Evolutionary conservation across 345 rosid genomes (phyloP), one percentile per base, ranked within the genome.

Genomic region (Eucalyptus shirleyi): DNA sequence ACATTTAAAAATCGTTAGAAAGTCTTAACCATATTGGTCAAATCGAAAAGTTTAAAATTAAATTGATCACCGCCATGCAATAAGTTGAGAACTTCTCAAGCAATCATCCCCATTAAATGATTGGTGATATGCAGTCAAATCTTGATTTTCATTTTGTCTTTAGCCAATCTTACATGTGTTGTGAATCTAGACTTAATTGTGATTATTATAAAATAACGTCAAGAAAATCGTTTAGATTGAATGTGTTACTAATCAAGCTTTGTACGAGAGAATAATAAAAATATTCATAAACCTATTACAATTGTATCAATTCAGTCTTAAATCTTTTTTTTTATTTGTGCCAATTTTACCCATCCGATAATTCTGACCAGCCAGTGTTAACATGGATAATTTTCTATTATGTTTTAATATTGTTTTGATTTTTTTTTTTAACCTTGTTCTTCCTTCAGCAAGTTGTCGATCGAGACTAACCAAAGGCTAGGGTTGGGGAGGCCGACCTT

Each of bases 331-430:
- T 53, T 53, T 53, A 2, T 53, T 53, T 53, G 26, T 53, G 24
- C 11, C 26, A 53, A 21, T 53, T 51, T 8, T 53, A 53, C 26
- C 26, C 26, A 53, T 21, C 1, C 24, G 0, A 53, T 11, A 53
- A 19, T 21, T 53, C 1, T 21, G 0, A 2, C 0, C 5, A 9
- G 0, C 0, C 1, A 1, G 0, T 4, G 5, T 0, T 53, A 1
- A 53, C 11, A 53, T 19, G 26, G 1, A 53, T 53, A 21, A 21
- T 53, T 53, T 53, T 53, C 8, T 45, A 4, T 2, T 53, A 53
- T 53, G 59, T 53, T 21, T 19, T 21, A 53, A 21, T 53, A 53
- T 53, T 21, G 26, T 53, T 21, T 53, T 19, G 24, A 53, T 19
- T 19, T 19, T 53, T 53, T 53, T 4, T 19, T 53, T 53, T 8